A percentile compares a stretch with the other conserved stretches of the same genome.
Evolutionary conservation across 306 rosid genomes (phyloP).

Genomic region (Casuarina cunninghamiana): DNA sequence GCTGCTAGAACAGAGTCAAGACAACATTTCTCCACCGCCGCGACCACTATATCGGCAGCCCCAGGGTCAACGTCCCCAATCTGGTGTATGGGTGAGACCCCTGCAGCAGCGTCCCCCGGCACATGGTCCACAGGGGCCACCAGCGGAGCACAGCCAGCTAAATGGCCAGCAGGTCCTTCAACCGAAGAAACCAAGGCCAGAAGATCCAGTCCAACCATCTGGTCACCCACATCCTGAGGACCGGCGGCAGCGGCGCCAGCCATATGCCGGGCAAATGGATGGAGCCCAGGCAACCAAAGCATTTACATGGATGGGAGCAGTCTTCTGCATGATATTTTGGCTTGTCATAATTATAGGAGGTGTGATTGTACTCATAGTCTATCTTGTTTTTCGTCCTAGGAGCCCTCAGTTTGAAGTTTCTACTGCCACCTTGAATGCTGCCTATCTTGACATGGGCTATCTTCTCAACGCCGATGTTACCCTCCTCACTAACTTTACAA

Average conservation of each 20-base stretch:
- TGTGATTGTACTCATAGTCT: conserved; percentile 69
- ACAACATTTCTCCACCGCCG: neutral
- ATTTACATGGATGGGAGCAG: conserved; percentile 53
- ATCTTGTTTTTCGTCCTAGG: conserved; percentile 77
- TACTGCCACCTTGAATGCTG: conserved; percentile 64
- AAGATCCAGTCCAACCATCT: too few relatives aligned
- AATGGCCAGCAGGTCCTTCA: too few relatives aligned
- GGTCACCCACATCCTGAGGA: too few relatives aligned
- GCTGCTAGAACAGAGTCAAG: conserved; percentile 18
- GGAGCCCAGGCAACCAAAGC: conserved; percentile 26
- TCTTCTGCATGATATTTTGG: conserved; percentile 76
- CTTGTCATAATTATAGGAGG: conserved; percentile 77
- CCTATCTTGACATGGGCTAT: conserved; percentile 89
- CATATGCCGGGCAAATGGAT: neutral
- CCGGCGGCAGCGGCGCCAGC: neutral
- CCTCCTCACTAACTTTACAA: conserved; percentile 76
- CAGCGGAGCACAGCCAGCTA: neutral
- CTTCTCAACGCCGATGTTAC: conserved; percentile 87
- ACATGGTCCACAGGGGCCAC: too few relatives aligned
- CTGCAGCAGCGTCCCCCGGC: neutral
- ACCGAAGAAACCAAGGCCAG: too few relatives aligned
- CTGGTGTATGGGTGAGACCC: neutral
- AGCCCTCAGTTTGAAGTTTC: conserved; percentile 73
- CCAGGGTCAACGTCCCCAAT: neutral
- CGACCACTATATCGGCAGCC: neutral